Base-by-base conservation (phyloP, 1,284 basidiomycete genomes). In the Austroboletus sp. region DNA sequence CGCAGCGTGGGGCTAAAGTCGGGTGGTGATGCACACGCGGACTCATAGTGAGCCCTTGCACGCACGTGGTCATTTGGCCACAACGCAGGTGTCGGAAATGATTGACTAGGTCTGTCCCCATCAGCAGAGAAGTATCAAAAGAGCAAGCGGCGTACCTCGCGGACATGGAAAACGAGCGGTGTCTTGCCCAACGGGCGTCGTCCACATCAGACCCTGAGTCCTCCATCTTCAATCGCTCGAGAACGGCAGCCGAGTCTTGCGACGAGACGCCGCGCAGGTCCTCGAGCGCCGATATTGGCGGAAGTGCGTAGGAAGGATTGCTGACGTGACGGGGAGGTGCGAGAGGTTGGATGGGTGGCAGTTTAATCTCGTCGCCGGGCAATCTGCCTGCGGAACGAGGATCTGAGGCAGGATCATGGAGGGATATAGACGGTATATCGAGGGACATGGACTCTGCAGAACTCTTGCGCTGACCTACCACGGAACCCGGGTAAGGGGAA, bases 261-360 rank as follows among this genome's bases (percentile, higher is more conserved):
- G 69, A 68, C 34, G 70, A 65, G 16, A 74, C 65, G 3, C 75
- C 74, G 11, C 75, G 68, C 36, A 76, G 59, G 49, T 77, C 76
- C 57, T 83, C 81, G 53, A 85, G 65, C 0, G 79, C 75, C 4
- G 82, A 80, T 48, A 85, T 85, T 0, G 82, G 80, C 2, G 82
- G 82, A 4, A 85, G 62, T 8, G 78, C 73, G 51, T 79, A 78
- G 4, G 68, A 57, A 13, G 53, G 34, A 10, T 54, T 56, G 32
- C 53, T 57, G 35, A 72, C 63, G 27, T 57, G 58, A 31, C 55
- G 52, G 3, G 61, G 53, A 21, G 52, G 61, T 11, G 60, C 51
- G 13, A 70, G 61, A 9, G 70, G 62, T 16, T 73, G 71, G 41
- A 81, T 74, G 17, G 78, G 78, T 9, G 80, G 72, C 3, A 82